Conservation (phyloP, 768 basidiomycete genomes). For the Imleria badia region DNA sequence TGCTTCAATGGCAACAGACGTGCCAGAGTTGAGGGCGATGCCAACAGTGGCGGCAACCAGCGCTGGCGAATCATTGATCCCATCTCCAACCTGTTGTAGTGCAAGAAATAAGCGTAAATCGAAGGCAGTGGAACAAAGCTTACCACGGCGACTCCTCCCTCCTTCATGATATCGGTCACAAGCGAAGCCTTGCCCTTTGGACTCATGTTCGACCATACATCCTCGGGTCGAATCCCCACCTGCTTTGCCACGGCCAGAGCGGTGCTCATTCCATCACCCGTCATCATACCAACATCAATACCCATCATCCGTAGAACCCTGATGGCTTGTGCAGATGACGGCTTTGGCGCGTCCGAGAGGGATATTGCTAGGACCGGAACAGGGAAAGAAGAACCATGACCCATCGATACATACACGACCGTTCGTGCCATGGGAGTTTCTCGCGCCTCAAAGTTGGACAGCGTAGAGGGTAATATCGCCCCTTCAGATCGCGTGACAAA, state of each 20-base stretch:
- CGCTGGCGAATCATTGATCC: conserved; percentile 98
- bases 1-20: conserved; percentile 96
- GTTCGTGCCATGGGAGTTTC: conserved; percentile 78
- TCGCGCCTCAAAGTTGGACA: conserved; percentile 63
- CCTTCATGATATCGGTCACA: conserved; percentile 76
- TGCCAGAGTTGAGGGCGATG: conserved; percentile 93
- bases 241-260: conserved; percentile 87
- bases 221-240: conserved; percentile 80
- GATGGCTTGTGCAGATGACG: conserved; percentile 82
- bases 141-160: conserved; percentile 91
- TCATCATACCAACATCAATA: conserved; percentile 90
- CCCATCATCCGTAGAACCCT: conserved; percentile 83
- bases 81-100: conserved; percentile 81
- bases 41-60: conserved; percentile 95
- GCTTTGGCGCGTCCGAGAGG: conserved; percentile 84
- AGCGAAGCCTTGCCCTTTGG: conserved; percentile 93
- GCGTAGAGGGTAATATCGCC: conserved; percentile 53
- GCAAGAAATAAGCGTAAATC: not conserved
- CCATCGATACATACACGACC: conserved; percentile 82
- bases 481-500: conserved; percentile 62
- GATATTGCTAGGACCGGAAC: conserved; percentile 78
- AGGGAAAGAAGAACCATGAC: conserved; percentile 37
- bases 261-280: conserved; percentile 86
- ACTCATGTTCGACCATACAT: conserved; percentile 91
- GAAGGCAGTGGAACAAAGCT: conserved; percentile 20